Percentiles rank a stretch among this genome's conserved stretches.
Conservation (phyloP, 2,329 filamentous ascomycete genomes). For the Pseudopyricularia javanii region DNA sequence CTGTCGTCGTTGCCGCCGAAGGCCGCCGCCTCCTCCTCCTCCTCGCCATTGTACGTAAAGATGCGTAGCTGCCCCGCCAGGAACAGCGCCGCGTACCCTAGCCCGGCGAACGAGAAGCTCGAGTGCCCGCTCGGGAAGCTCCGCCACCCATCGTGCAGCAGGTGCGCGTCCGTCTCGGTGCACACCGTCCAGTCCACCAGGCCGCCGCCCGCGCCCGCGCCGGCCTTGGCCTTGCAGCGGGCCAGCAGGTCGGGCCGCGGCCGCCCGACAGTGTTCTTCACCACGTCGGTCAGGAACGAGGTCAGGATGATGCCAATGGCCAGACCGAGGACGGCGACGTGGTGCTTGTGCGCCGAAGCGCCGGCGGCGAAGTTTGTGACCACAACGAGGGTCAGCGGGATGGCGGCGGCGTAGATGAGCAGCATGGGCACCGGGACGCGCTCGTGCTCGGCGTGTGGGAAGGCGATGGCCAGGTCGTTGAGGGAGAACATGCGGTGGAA, state of each 20-base stretch:
- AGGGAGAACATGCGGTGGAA: constrained; percentile 94
- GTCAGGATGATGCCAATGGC: constrained; percentile 65
- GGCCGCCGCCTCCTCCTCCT: constrained; percentile 16
- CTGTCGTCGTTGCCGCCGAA: constrained; percentile 14
- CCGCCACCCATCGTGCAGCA: constrained; percentile 71
- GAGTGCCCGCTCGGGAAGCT: constrained; percentile 74
- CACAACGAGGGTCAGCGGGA: constrained; percentile 57
- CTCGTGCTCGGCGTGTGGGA: constrained; percentile 74
- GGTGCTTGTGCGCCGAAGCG: constrained; percentile 63
- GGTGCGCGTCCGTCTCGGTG: constrained; percentile 56
- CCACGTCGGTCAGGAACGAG: constrained; percentile 72
- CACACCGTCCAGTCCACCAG: constrained; percentile 59
- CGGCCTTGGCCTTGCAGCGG: constrained; percentile 61
- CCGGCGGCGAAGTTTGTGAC: constrained; percentile 50
- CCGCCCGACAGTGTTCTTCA: constrained; percentile 80
- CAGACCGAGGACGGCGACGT: constrained; percentile 75
- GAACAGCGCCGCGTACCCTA: constrained; percentile 63
- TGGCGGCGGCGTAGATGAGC: constrained; percentile 63
- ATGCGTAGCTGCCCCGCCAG: constrained; percentile 54
- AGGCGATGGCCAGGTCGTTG: constrained; percentile 73
- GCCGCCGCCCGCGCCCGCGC: constrained; percentile 30
- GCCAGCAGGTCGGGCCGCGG: constrained; percentile 45
- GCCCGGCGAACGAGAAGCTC: constrained; percentile 65
- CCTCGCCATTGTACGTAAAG: constrained; percentile 22
- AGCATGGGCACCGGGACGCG: constrained; percentile 71